Base-by-base conservation (phyloP, 306 rosid species). In the Vigna trinervia region DNA sequence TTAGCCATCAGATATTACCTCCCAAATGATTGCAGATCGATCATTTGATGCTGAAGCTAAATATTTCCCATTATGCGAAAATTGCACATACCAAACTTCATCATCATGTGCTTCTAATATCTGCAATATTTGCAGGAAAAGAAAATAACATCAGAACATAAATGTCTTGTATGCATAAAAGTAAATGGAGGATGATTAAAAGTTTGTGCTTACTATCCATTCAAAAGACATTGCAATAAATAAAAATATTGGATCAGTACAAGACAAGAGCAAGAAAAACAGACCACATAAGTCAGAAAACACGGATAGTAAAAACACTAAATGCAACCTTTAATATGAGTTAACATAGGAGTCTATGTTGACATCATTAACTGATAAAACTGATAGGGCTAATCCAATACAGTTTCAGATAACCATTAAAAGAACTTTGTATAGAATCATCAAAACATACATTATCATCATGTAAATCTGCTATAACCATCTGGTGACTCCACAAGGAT, bases 41-140 rank as follows among this genome's bases (percentile, higher is more conserved):
- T 94, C 98, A 51, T 85, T 88, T 65, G 98, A 94, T 34, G 98
- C 88, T 80, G 98, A 90, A 69, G 98, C 98, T 80, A 94, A 84
- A 87, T 89, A 90, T 59, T 89, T 92, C 70, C 98, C 98, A 72
- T 86, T 70, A 80, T 90, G 93, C 28, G 98, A 94, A 90, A 94
- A 94, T 77, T 90, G 90, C 68, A 94, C 86, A 81, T 86, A 90
- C 98, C 96, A 94, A 41, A 94, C 93, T 88, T 94, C 98, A 74
- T 89, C 96, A 61, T 64, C 80, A 75, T 94, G 98, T 56, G 78
- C 92, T 52, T 89, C 92, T 75, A 94, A 81, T 86, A 90, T 65
- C 98, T 94, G 86, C 34, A 78, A 71, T 19, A 57, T 58, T 51
- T 32, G 76, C 47, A 38, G 63, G 20, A 75, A 69, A 43, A 57